A percentile compares a stretch with the other conserved stretches of the same genome.
These are phyloP conservation scores for Secale cereale DNA, from an alignment of 176 grass and related monocot species.

Conservation along the genomic window DNA sequence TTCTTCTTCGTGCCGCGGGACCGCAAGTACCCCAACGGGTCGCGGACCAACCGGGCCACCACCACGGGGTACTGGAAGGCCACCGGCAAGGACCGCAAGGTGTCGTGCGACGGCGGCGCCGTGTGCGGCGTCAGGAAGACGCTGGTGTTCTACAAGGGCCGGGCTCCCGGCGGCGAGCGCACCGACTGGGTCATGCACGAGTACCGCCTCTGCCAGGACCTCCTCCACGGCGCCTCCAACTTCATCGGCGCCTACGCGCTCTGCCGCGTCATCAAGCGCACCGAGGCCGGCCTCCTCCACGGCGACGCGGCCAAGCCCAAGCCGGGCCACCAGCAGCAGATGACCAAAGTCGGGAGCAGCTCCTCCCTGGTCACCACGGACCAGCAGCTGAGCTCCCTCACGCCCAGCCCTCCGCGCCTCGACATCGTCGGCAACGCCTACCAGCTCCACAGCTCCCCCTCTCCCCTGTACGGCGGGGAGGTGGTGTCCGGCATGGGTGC, in stretches of 20 bases:
- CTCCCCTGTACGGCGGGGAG: not conserved
- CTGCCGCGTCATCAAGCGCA: conserved; percentile 84
- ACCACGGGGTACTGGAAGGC: conserved; percentile 90
- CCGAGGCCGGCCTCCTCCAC: conserved; percentile 42
- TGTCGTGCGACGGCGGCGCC: conserved; percentile 58
- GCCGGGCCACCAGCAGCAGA: conserved; percentile 21
- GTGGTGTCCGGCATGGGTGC: not conserved
- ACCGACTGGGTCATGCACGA: conserved; percentile 99
- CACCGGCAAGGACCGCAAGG: conserved; percentile 88
- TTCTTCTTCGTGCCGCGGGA: conserved; percentile 97
- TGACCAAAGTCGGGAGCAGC: conserved; percentile 35
- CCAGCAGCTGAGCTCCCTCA: conserved; percentile 48
- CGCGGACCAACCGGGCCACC: conserved; percentile 90
- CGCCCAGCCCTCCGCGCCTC: conserved; percentile 15
- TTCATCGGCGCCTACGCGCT: conserved; percentile 69
- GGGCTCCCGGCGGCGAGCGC: conserved; percentile 92
- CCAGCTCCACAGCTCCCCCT: not conserved
- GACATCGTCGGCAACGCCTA: conserved; percentile 2
- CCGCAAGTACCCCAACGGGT: conserved; percentile 94
- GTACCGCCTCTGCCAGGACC: conserved; percentile 90
- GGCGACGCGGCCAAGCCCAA: conserved; percentile 35
- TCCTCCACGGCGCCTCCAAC: conserved; percentile 66
- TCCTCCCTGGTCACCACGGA: conserved; percentile 42
- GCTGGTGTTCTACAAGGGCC: conserved; percentile 86
- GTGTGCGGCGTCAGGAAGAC: conserved; percentile 84